Percentiles rank a stretch among this genome's conserved stretches.
Conservation (phyloP, 768 basidiomycete genomes). For the Phlebiopsis gigantea region DNA sequence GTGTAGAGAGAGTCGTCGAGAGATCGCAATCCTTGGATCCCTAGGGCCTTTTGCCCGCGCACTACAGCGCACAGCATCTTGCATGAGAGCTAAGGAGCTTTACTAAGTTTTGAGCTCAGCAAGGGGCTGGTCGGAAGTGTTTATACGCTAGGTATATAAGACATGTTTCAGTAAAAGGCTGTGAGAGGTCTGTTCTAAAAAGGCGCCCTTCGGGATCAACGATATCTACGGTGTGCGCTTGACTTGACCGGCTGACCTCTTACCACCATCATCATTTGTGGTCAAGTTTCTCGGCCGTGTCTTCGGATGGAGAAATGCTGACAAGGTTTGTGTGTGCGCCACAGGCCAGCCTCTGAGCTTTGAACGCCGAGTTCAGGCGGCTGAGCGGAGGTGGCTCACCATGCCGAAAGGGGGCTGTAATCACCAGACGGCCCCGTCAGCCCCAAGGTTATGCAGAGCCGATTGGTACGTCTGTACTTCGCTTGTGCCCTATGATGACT, state of each 20-base stretch:
- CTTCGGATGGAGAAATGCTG: neutral
- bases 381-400: neutral
- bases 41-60: neutral
- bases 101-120: neutral
- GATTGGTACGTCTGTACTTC: neutral
- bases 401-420: neutral
- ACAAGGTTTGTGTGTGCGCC: neutral
- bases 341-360: neutral
- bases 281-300: neutral
- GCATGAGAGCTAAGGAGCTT: neutral
- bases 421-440: neutral
- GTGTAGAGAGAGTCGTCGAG: neutral
- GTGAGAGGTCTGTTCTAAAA: neutral
- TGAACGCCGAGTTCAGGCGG: neutral
- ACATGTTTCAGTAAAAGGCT: neutral
- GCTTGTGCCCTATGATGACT: neutral
- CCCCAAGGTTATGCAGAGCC: neutral
- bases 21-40: neutral
- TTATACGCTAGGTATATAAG: neutral
- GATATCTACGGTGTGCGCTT: too few species aligned
- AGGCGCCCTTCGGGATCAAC: neutral
- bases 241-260: neutral
- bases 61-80: neutral
- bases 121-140: neutral
- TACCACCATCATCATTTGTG: neutral